Base-by-base conservation (phyloP, 1,139 yeast species). In the Geotrichum candidum region DNA sequence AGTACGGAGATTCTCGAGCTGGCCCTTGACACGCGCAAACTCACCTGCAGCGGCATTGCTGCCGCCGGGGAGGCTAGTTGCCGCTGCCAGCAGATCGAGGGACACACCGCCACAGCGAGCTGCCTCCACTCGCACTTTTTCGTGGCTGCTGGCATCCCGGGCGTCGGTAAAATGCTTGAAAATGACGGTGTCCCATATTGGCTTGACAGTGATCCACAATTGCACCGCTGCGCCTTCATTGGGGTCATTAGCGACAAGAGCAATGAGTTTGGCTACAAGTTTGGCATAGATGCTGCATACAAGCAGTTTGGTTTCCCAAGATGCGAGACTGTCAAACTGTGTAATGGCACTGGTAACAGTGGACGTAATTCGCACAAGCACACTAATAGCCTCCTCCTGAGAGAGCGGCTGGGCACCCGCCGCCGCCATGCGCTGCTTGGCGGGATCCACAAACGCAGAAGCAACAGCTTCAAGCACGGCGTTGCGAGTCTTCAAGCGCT, bases 81-180 rank as follows among this genome's bases (percentile, higher is more conserved):
- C 74, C 66, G n/a, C 33, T 29, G 27, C 23, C 53, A 66, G 55
- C 41, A 66, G 45, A 13, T 58, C 51, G 23, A 68, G 62, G 46
- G 80, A 59, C 0, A 68, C 63, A 2, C 70, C 71, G 1, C 76
- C 83, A 22, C 77, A 72, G 51, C 77, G 72, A 65, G 78, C 76
- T 33, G 80, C 72, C 59, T 84, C 85, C 27, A 86, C 73, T 63
- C 86, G 80, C 1, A 87, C 90, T 66, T 80, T 82, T 68, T 88
- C 95, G 61, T 86, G 82, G 55, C 82, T 81, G 54, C 80, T 80
- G 50, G 76, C 76, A 6, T 35, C 15, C n/a, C 45, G 11, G 4
- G 45, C 45, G 45, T 35, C 15, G 10, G 45, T 35, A n/a, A 35
- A 35, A 35, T 35, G 45, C 45, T 35, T 35, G 4, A 35, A n/a